A percentile compares a stretch with the other conserved stretches of the same genome.
Evolutionary conservation across 2,329 filamentous ascomycete species (phyloP).

Genomic region (Sporothrix globosa): DNA sequence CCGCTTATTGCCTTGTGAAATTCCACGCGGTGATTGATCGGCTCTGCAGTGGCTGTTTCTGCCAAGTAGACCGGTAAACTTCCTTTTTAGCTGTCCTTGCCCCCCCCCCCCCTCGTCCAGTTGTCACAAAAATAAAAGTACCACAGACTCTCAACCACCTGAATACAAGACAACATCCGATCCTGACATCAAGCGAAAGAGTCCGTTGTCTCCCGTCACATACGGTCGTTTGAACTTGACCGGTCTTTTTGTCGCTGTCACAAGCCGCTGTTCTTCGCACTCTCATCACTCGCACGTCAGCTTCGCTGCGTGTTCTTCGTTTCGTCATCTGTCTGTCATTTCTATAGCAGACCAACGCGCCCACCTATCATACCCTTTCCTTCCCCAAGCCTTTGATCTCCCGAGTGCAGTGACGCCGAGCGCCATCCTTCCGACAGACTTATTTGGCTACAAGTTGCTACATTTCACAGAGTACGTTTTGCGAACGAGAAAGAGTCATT

Average conservation of each 20-base stretch:
- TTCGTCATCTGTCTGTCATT: slow-evolving; percentile 6
- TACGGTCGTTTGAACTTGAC: not conserved
- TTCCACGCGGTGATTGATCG: slow-evolving; percentile 21
- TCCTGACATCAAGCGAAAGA: not conserved
- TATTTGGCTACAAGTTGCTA: slow-evolving; percentile 11
- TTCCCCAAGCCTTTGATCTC: not conserved
- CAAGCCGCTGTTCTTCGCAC: not conserved
- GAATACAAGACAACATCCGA: not conserved
- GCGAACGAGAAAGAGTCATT: slow-evolving; percentile 1
- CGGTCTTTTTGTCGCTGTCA: not conserved
- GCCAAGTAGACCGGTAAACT: slow-evolving; percentile 22
- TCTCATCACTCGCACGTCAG: not conserved
- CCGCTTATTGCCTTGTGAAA: not conserved
- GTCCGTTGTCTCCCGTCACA: not conserved
- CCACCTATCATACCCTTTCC: not conserved
- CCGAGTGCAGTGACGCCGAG: slow-evolving; percentile 28
- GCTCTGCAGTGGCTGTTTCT: slow-evolving; percentile 19
- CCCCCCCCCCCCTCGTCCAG: slow-evolving; percentile 11
- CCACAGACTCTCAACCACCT: not conserved
- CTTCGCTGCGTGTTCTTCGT: not conserved
- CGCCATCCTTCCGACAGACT: slow-evolving; percentile 4
- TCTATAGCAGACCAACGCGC: not conserved
- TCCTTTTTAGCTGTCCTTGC: slow-evolving; percentile 23
- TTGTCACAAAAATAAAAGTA: slow-evolving; percentile 5
- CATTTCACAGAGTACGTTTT: slow-evolving; percentile 26